Conservation (phyloP, 2,329 filamentous ascomycete species). For the Pseudopyricularia javanii region DNA sequence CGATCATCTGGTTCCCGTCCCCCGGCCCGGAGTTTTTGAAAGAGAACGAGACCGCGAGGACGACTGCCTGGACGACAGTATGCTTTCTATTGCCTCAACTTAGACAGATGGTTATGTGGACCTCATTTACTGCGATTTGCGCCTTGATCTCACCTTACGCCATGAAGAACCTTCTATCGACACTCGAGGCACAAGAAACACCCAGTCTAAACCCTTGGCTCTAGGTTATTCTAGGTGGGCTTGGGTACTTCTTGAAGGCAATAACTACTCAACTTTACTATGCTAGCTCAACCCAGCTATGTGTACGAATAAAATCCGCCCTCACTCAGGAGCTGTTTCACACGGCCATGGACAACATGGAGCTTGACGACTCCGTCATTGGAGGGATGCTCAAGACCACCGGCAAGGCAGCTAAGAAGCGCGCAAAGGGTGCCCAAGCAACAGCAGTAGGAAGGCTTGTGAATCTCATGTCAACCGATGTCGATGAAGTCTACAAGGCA, state of each 20-base stretch:
- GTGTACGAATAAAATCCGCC: constrained; percentile 42
- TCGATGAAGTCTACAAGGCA: constrained; percentile 39
- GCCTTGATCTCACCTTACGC: constrained; percentile 41
- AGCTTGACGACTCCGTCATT: constrained; percentile 42
- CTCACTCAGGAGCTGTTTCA: constrained; percentile 47
- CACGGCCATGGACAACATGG: constrained; percentile 41
- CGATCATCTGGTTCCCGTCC: not conserved
- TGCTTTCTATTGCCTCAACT: constrained; percentile 30
- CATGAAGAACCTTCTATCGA: constrained; percentile 39
- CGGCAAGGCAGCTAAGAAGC: constrained; percentile 7
- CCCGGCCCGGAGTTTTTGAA: not conserved
- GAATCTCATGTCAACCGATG: constrained; percentile 41
- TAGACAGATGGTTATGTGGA: constrained; percentile 30
- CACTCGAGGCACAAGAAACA: constrained; percentile 31
- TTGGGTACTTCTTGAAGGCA: constrained; percentile 35
- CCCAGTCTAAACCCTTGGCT: constrained; percentile 32
- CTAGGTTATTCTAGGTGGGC: constrained; percentile 34
- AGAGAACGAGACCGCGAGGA: constrained; percentile 7
- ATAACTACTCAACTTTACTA: constrained; percentile 43
- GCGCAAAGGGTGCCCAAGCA: constrained; percentile 8
- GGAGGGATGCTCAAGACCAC: constrained; percentile 20
- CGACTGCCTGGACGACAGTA: constrained; percentile 31
- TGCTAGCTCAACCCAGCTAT: constrained; percentile 41
- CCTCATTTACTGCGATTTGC: constrained; percentile 21
- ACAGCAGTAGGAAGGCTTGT: constrained; percentile 10